phyloP scores from a whole-genome alignment of 202 grass and related monocot genomes.

The Alloteropsis angusta region DNA sequence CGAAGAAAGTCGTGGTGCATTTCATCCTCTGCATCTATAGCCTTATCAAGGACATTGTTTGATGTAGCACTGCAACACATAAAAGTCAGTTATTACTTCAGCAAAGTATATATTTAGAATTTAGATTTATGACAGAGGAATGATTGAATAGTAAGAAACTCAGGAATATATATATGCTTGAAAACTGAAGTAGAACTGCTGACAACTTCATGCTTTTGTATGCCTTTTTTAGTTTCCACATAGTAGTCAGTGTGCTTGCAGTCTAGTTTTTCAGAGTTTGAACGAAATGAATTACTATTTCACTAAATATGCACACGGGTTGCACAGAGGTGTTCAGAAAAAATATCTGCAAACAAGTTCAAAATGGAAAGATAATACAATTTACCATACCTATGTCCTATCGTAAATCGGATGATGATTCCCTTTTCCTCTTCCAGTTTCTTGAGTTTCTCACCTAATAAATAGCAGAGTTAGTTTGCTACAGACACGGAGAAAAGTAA shows the following conservation, averaged over 20 bases:
- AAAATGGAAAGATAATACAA: neutral
- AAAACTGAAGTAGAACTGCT: neutral
- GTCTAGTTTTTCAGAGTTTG: neutral
- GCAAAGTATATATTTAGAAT: neutral
- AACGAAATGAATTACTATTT: neutral
- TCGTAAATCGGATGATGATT: conserved; percentile 81
- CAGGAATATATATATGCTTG: neutral
- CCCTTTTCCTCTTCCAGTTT: conserved; percentile 79
- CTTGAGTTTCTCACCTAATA: conserved; percentile 74
- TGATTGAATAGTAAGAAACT: neutral
- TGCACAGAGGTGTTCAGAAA: neutral
- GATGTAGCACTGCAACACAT: conserved; percentile 65
- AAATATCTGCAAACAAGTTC: neutral
- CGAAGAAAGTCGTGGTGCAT: conserved; percentile 85
- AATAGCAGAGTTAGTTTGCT: conserved; percentile 21
- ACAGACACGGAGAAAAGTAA: conserved; percentile 11
- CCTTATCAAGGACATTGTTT: conserved; percentile 82
- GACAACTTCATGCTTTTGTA: neutral
- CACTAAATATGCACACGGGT: neutral
- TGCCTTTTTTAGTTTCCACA: neutral
- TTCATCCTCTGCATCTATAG: conserved; percentile 71
- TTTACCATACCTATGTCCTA: conserved; percentile 75
- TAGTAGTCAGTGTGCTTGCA: neutral
- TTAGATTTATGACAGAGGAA: neutral
- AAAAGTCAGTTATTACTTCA: conserved; percentile 5